Evolutionary conservation across 2,329 filamentous ascomycete genomes (phyloP).

Genomic region (Penicillium sp.): DNA sequence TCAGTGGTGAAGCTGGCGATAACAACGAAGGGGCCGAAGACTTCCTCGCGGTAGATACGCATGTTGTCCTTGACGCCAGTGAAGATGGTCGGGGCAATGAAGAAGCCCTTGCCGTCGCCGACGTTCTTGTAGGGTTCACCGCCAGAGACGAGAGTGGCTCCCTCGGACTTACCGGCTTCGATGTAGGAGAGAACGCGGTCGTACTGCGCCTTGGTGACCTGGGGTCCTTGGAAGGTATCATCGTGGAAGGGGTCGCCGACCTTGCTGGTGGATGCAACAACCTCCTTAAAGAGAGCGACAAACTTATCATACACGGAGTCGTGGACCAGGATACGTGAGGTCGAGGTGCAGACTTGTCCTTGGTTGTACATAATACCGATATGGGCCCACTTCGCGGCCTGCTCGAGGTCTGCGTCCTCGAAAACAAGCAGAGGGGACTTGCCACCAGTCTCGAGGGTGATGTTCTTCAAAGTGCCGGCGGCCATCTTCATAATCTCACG

Average conservation of each 20-base stretch:
- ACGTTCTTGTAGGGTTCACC: constrained; percentile 63
- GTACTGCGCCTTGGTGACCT: constrained; percentile 42
- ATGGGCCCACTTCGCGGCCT: constrained; percentile 46
- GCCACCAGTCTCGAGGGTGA: constrained; percentile 55
- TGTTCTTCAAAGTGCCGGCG: constrained; percentile 47
- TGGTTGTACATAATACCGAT: constrained; percentile 63
- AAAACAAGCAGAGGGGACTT: constrained; percentile 52
- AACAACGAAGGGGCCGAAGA: constrained; percentile 66
- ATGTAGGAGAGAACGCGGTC: constrained; percentile 69
- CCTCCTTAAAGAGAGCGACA: constrained; percentile 36
- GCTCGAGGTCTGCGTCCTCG: constrained; percentile 51
- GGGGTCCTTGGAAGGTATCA: constrained; percentile 43
- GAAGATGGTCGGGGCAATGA: constrained; percentile 65
- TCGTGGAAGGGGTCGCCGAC: constrained; percentile 42
- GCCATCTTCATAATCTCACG: constrained; percentile 34
- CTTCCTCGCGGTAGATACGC: constrained; percentile 65
- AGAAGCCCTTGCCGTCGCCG: constrained; percentile 64
- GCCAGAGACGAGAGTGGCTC: constrained; percentile 68
- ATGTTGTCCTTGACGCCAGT: constrained; percentile 61
- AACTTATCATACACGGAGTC: constrained; percentile 44
- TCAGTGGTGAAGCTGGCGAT: constrained; percentile 63
- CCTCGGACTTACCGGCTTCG: constrained; percentile 69
- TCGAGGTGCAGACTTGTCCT: constrained; percentile 69
- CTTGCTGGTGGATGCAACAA: constrained; percentile 37
- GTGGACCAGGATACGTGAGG: constrained; percentile 68